These are phyloP conservation scores for Zea mays DNA, from an alignment of 176 grass and related monocot species.

Conservation along the genomic window DNA sequence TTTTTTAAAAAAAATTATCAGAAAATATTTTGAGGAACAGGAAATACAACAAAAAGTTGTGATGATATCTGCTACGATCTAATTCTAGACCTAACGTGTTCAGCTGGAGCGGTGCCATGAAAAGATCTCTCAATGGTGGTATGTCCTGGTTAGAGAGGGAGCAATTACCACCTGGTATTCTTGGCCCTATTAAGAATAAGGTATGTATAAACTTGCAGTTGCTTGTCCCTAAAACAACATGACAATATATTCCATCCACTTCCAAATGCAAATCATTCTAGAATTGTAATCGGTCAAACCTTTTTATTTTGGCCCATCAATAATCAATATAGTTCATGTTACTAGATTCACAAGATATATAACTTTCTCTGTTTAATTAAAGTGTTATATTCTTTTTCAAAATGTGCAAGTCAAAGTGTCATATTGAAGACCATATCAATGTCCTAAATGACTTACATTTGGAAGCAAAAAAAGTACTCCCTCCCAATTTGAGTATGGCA, in stretches of 20 bases:
- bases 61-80: background rate
- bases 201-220: conserved; percentile 27
- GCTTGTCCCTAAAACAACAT: background rate
- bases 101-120: conserved; percentile 98
- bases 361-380: background rate
- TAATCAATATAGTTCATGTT: background rate
- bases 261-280: background rate
- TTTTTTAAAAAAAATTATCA: background rate
- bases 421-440: background rate
- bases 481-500: background rate
- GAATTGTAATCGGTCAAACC: background rate
- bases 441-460: background rate
- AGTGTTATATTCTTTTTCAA: background rate
- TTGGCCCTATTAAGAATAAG: conserved; percentile 96
- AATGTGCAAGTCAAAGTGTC: background rate
- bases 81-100: conserved; percentile 27
- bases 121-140: conserved; percentile 77
- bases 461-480: background rate
- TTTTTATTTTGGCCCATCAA: background rate
- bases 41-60: background rate
- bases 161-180: conserved; percentile 91
- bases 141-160: conserved; percentile 80
- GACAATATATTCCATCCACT: background rate
- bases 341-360: background rate
- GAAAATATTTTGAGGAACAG: background rate